Evolutionary conservation across 2,329 filamentous ascomycete species (phyloP).

Genomic region (Clonostachys rosea): DNA sequence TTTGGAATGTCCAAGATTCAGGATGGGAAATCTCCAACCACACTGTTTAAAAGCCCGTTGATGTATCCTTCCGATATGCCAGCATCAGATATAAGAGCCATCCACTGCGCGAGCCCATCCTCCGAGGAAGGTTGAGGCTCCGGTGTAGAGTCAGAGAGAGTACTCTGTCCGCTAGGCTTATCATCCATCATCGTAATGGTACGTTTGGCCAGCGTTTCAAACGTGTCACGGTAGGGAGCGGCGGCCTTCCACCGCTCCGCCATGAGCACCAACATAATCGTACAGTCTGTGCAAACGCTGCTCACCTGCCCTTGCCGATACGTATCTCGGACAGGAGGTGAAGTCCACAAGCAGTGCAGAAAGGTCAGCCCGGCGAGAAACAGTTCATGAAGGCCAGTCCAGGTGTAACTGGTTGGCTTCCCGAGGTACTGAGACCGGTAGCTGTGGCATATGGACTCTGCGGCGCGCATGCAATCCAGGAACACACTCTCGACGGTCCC

Average conservation of each 20-base stretch:
- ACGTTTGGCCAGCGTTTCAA: slow-evolving; percentile 16
- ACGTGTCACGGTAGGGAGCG: slow-evolving; percentile 23
- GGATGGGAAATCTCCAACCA: too few species aligned
- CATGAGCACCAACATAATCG: slow-evolving; percentile 19
- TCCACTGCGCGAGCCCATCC: too few species aligned
- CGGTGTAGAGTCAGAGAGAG: too few species aligned
- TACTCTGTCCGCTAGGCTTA: not conserved
- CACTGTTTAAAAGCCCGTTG: too few species aligned
- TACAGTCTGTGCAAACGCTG: slow-evolving; percentile 18
- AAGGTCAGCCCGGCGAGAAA: not conserved
- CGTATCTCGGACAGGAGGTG: slow-evolving; percentile 7
- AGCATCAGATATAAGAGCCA: too few species aligned
- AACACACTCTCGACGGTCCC: slow-evolving; percentile 10
- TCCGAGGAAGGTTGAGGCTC: too few species aligned
- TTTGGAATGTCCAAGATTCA: too few species aligned
- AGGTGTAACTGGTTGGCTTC: not conserved
- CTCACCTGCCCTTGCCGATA: slow-evolving; percentile 9
- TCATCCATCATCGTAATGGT: slow-evolving; percentile 12
- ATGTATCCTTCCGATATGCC: too few species aligned
- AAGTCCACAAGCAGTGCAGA: slow-evolving; percentile 23
- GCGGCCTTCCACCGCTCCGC: slow-evolving; percentile 20
- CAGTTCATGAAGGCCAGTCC: not conserved
- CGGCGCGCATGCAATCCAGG: slow-evolving; percentile 9
- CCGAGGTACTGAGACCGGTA: slow-evolving; percentile 6
- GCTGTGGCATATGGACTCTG: slow-evolving; percentile 5